Evolutionary conservation across 768 basidiomycete genomes (phyloP).

Genomic region (Kwoniella bestiolae): DNA sequence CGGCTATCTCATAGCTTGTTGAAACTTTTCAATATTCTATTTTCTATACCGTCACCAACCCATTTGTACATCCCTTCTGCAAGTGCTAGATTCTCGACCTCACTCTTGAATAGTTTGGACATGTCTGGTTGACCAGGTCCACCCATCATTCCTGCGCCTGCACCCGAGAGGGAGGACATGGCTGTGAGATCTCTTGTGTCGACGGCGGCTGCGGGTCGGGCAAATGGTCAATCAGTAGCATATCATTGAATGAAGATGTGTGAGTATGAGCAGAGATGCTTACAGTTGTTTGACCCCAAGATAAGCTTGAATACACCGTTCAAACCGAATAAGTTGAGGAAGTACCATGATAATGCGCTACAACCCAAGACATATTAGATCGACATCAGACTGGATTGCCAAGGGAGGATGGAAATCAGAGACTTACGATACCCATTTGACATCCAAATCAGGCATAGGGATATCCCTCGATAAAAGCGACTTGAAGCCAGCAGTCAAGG

Average conservation of each 20-base stretch:
- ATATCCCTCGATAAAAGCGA: slow-evolving; percentile 96
- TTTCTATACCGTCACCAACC: slow-evolving; percentile 80
- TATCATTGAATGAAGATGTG: not conserved
- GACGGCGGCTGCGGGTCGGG: slow-evolving; percentile 68
- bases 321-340: slow-evolving; percentile 96
- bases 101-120: slow-evolving; percentile 84
- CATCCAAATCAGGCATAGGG: slow-evolving; percentile 94
- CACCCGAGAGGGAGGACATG: slow-evolving; percentile 53
- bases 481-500: slow-evolving; percentile 94
- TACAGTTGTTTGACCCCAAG: slow-evolving; percentile 86
- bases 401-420: not conserved
- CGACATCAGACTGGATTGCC: not conserved
- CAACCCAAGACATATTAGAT: not conserved
- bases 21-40: slow-evolving; percentile 75
- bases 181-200: slow-evolving; percentile 72
- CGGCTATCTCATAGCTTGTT: slow-evolving; percentile 62
- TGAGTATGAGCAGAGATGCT: slow-evolving; percentile 53
- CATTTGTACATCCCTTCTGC: slow-evolving; percentile 83
- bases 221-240: no score
- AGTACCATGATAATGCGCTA: slow-evolving; percentile 89
- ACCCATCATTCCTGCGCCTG: slow-evolving; percentile 44
- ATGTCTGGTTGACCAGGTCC: slow-evolving; percentile 71
- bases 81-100: slow-evolving; percentile 90
- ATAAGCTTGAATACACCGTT: slow-evolving; percentile 94
- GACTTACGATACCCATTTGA: slow-evolving; percentile 89